Evolutionary conservation across 2,329 filamentous ascomycete genomes (phyloP), one percentile per base, ranked within the genome.

Genomic region (Arthrobotrys conoides): DNA sequence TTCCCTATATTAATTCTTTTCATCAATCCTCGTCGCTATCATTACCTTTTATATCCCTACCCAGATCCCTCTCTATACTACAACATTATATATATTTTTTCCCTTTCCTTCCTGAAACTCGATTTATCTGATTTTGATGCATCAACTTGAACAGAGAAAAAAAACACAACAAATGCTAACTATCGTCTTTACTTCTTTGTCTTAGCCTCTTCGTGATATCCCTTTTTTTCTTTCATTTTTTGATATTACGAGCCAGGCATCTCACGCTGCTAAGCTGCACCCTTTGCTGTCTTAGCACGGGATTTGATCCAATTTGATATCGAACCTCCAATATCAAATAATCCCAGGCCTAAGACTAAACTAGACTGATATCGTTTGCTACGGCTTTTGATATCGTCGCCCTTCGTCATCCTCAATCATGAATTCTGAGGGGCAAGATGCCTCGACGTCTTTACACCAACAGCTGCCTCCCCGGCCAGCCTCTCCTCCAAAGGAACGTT

Each of bases 401-500:
- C 20, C 10, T 20, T 36, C 18, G 14, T 64, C 12, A 30, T 59
- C 27, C 46, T 33, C 36, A 77, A 41, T 18, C 46, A 77, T 77
- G 73, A 77, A 67, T 63, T 77, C 73, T 24, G 73, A 68, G 57
- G 73, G 67, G 12, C 67, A 71, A 27, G 73, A 77, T 69, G 51
- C 41, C n/a, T 70, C 67, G 18, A 57, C 41, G 24, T 36, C 68
- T 46, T 44, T 71, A 46, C 53, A 51, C 36, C 63, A 63, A 18
- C 73, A 77, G 67, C 30, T 57, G 72, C 72, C 67, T 5, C 67
- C 73, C 0, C 67, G 61, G 73, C 73, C 68, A 55, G 67, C 73
- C 12, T 71, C 73, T 49, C 73, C 73, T 33, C 61, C 73, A 59
- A 77, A 77, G 67, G 67, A 77, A 38, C 73, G 59, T 53, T 77